A percentile compares a stretch with the other conserved stretches of the same genome.
These are phyloP conservation scores for Paramarasmius palmivorus DNA, from an alignment of 1,284 basidiomycete species.

Conservation along the genomic window DNA sequence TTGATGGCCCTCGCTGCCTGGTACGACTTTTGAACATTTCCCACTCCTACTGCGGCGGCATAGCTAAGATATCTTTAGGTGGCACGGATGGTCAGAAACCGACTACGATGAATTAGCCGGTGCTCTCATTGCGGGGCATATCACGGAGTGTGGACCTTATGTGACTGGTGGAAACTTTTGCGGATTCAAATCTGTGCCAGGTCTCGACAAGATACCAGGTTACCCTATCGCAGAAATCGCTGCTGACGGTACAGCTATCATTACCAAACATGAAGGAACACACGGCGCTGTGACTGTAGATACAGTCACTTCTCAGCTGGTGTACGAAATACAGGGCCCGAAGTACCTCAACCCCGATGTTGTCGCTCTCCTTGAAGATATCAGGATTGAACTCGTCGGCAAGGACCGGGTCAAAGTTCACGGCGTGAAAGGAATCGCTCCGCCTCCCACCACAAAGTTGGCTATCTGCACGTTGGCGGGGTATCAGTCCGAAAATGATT, in stretches of 20 bases:
- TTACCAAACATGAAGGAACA: conserved; percentile 20
- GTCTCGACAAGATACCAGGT: conserved; percentile 20
- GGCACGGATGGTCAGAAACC: conserved; percentile 23
- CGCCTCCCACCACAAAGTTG: conserved; percentile 23
- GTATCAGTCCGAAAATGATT: conserved; percentile 21
- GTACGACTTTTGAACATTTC: conserved; percentile 3
- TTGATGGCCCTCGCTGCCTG: conserved; percentile 21
- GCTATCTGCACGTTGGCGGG: conserved; percentile 21
- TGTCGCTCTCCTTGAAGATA: conserved; percentile 5
- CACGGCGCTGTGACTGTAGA: conserved; percentile 21
- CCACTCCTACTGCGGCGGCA: not conserved
- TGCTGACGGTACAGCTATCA: conserved; percentile 17
- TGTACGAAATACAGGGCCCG: conserved; percentile 25
- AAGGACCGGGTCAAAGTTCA: conserved; percentile 18
- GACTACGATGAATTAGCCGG: conserved; percentile 20
- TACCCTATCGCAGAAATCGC: conserved; percentile 23
- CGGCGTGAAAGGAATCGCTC: conserved; percentile 17
- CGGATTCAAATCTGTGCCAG: conserved; percentile 17
- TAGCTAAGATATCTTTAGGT: conserved; percentile 6
- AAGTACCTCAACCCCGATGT: conserved; percentile 25
- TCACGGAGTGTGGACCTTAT: conserved; percentile 24
- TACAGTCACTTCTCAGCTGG: conserved; percentile 22
- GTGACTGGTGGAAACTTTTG: conserved; percentile 23
- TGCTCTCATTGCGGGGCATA: conserved; percentile 22
- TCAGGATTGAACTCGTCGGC: conserved; percentile 16